Conservation (phyloP, 129 eudicot species). For the Arctium lappa region DNA sequence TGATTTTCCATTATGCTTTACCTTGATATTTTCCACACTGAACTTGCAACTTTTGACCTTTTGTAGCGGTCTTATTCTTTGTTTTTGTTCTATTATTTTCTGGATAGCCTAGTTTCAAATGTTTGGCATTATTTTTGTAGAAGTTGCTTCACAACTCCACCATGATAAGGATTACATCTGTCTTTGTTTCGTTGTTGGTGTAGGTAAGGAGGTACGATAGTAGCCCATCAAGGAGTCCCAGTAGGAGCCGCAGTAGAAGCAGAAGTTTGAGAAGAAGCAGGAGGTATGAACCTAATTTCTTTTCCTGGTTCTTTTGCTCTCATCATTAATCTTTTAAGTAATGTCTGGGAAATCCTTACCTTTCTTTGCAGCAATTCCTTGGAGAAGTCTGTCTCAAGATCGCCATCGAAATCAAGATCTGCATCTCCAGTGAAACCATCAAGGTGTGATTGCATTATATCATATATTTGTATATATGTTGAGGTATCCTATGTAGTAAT, state of each 20-base stretch:
- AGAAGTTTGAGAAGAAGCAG: conserved; percentile 23
- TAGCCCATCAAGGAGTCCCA: conserved; percentile 70
- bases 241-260: conserved; percentile 57
- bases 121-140: not conserved
- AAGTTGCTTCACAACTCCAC: not conserved
- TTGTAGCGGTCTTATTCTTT: not conserved
- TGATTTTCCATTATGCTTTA: not conserved
- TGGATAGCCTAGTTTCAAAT: not conserved
- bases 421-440: conserved; percentile 71
- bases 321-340: not conserved
- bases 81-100: not conserved
- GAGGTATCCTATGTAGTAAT: not conserved
- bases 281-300: conserved; percentile 36
- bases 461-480: not conserved
- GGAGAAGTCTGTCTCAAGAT: conserved; percentile 32
- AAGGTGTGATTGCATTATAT: conserved; percentile 4
- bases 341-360: not conserved
- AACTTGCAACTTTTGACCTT: not conserved
- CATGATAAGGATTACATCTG: not conserved
- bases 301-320: not conserved
- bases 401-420: conserved; percentile 62
- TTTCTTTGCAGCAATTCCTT: conserved; percentile 52
- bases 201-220: conserved; percentile 71
- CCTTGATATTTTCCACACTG: not conserved
- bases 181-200: not conserved